Evolutionary conservation across 2,329 filamentous ascomycete genomes (phyloP), one percentile per base, ranked within the genome.

Genomic region (Epichloe bromicola): DNA sequence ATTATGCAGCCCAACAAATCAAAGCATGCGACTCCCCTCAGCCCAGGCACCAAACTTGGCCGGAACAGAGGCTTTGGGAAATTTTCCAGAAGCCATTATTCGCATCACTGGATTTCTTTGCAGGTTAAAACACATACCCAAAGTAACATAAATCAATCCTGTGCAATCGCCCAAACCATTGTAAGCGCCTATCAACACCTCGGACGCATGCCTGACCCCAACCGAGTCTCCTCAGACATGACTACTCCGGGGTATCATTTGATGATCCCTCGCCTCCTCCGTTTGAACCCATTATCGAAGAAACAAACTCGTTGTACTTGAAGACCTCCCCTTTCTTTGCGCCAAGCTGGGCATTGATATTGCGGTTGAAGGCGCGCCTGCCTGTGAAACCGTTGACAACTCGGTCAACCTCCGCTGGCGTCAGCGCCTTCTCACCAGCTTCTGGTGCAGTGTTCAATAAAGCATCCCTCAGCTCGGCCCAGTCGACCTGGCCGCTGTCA

Each of bases 281-380:
- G 49, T 68, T 76, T 10, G 76, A 73, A 2, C 82, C 82, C 58
- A 78, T 74, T 47, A 86, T 71, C 26, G 78, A 83, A 55, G 75
- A 78, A 56, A 97, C 88, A 69, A 97, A 97, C 53, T 98, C 93
- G 55, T 88, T 82, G 64, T 97, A 98, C 61, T 83, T 80, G 68
- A 98, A 97, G 1, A 97, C 89, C 54, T 97, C 91, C 1, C 87
- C 88, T 55, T 85, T 77, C 62, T 83, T 85, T 10, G 67, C 61
- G 52, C 75, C 68, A 61, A 83, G 56, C 54, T 79, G 68, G 55
- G 72, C 64, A 60, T 68, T 65, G 65, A 71, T 72, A 60, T 67
- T 73, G 59, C 84, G 87, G 45, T 82, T 86, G 67, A 97, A 95
- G 0, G 87, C 88, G 54, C 88, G 78, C 52, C 88, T 77, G 0